Percentiles rank a stretch among this genome's conserved stretches.
Evolutionary conservation across 257 asterid genomes (phyloP).

Genomic region (Solanum chilense): DNA sequence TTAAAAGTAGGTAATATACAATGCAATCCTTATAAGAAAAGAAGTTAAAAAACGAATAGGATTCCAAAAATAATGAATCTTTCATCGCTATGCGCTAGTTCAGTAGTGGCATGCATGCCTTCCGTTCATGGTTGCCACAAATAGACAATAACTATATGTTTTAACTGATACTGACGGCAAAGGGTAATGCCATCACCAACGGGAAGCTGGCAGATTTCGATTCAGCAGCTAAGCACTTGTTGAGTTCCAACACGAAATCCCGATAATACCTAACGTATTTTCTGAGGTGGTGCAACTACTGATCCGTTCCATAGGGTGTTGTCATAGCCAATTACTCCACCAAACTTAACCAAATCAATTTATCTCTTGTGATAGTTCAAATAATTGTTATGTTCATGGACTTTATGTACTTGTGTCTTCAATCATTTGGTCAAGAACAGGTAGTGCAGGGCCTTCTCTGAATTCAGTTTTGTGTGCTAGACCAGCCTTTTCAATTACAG

Average conservation of each 20-base stretch:
- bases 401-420: not conserved
- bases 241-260: conserved; percentile 20
- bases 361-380: conserved; percentile 39
- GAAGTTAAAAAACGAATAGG: not conserved
- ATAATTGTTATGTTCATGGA: conserved; percentile 15
- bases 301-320: conserved; percentile 57
- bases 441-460: conserved; percentile 10
- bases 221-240: conserved; percentile 30
- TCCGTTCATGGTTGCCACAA: not conserved
- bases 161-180: conserved; percentile 31
- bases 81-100: not conserved
- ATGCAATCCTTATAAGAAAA: not conserved
- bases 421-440: conserved; percentile 5
- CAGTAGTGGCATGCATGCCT: not conserved
- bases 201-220: conserved; percentile 47
- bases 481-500: conserved; percentile 37
- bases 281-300: conserved; percentile 17
- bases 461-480: conserved; percentile 36
- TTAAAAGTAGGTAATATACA: not conserved
- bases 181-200: conserved; percentile 55
- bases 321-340: conserved; percentile 55
- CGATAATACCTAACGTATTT: conserved; percentile 15
- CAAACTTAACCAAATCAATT: conserved; percentile 34
- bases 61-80: not conserved
- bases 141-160: no score